These are phyloP conservation scores for Xylaria scruposa DNA, from an alignment of 495 filamentous ascomycete species.

Conservation along the genomic window DNA sequence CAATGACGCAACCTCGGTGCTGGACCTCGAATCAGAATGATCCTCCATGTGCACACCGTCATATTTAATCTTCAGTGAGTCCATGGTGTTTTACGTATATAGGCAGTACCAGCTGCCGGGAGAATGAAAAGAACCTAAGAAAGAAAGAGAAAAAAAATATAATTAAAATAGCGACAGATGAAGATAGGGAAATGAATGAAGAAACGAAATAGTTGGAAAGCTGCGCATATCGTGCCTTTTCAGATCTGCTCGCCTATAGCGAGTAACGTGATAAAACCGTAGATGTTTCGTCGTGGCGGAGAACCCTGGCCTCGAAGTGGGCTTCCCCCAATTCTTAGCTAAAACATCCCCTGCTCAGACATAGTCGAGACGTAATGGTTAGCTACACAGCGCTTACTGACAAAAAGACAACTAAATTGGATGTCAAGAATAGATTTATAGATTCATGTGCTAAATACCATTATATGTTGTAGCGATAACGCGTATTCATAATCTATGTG, in stretches of 20 bases:
- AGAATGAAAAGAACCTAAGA: slow-evolving; percentile 1
- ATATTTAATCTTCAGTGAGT: slow-evolving; percentile 43
- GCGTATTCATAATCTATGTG: background rate
- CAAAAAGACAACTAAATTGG: background rate
- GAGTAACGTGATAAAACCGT: slow-evolving; percentile 12
- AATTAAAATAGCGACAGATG: background rate
- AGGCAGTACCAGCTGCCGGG: slow-evolving; percentile 15
- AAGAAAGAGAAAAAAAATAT: slow-evolving; percentile 6
- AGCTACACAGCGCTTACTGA: background rate
- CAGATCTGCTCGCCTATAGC: no score
- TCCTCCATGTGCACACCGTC: slow-evolving; percentile 39
- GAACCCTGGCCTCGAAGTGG: slow-evolving; percentile 8
- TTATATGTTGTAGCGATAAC: background rate
- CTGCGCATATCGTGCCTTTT: background rate
- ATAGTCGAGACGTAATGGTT: slow-evolving; percentile 3
- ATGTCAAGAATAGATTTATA: background rate
- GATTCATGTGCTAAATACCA: background rate
- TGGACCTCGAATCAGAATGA: slow-evolving; percentile 45
- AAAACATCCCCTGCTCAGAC: slow-evolving; percentile 8
- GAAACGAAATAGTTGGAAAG: background rate
- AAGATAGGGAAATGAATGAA: background rate
- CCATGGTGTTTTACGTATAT: slow-evolving; percentile 43
- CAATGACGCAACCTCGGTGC: slow-evolving; percentile 51
- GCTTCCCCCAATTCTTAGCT: background rate
- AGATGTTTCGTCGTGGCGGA: slow-evolving; percentile 22